These are phyloP conservation scores for Escallonia rubra DNA, from an alignment of 129 eudicot genomes.

Conservation along the genomic window DNA sequence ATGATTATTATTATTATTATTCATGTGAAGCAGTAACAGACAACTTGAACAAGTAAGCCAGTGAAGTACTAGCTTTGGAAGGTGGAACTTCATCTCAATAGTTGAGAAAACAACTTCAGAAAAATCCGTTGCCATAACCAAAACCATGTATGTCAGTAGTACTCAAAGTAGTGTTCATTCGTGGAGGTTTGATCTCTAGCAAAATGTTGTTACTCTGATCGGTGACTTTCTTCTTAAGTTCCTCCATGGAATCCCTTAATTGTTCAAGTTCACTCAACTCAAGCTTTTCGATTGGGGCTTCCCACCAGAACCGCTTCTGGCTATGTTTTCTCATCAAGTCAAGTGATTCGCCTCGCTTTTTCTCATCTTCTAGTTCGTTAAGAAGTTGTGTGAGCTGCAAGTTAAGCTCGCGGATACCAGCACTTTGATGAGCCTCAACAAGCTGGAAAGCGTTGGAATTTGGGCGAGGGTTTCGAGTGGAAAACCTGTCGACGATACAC, in stretches of 20 bases:
- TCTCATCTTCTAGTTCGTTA: constrained; percentile 44
- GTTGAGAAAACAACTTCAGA: background rate
- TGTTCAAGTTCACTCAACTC: constrained; percentile 37
- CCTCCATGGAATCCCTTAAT: constrained; percentile 48
- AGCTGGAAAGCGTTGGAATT: constrained; percentile 22
- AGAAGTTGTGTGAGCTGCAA: constrained; percentile 38
- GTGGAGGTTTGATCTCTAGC: constrained; percentile 15
- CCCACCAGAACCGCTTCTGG: constrained; percentile 57
- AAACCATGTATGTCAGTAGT: constrained; percentile 18
- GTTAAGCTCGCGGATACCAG: constrained; percentile 40
- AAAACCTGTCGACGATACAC: constrained; percentile 41
- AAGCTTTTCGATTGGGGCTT: constrained; percentile 40
- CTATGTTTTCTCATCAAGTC: constrained; percentile 41
- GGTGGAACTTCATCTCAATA: background rate
- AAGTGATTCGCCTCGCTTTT: constrained; percentile 39
- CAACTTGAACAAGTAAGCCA: background rate
- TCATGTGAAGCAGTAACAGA: too few relatives aligned
- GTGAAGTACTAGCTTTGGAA: background rate
- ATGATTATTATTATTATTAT: too few relatives aligned
- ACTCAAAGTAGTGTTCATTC: constrained; percentile 15
- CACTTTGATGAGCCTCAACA: constrained; percentile 35
- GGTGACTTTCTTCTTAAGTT: constrained; percentile 35
- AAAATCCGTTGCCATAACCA: constrained; percentile 26
- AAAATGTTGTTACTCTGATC: constrained; percentile 33
- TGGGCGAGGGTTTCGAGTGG: constrained; percentile 22